phyloP scores from a whole-genome alignment of 257 asterid genomes.

The Solanum chiquidenum region DNA sequence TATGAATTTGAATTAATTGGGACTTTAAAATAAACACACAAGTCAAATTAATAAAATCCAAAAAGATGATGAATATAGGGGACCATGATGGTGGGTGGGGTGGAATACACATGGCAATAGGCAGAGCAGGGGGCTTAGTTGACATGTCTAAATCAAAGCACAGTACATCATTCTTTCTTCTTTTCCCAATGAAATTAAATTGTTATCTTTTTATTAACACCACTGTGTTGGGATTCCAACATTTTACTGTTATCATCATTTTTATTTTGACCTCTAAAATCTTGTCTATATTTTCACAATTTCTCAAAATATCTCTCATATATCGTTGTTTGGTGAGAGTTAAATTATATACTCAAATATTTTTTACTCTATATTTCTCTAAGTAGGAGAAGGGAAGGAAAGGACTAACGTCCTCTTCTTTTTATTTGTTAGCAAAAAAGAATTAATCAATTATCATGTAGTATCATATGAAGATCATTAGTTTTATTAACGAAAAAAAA shows the following conservation, averaged over 20 bases:
- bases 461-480: not conserved
- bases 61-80: not conserved
- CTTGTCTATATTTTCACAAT: not conserved
- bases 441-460: not conserved
- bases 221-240: not conserved
- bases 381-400: not conserved
- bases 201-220: not conserved
- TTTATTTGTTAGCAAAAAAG: no score
- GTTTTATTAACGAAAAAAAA: not conserved
- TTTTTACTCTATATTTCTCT: not conserved
- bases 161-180: not conserved
- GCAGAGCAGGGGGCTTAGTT: not conserved
- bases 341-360: no score
- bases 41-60: not conserved
- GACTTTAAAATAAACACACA: accelerated
- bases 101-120: slow-evolving; percentile 16
- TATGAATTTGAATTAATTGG: not conserved
- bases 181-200: not conserved
- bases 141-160: not conserved
- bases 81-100: slow-evolving; percentile 24
- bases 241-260: not conserved
- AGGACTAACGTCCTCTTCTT: not conserved
- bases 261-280: not conserved
- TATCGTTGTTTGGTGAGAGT: not conserved
- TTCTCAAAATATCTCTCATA: not conserved